These are phyloP conservation scores for Gracilaria caudata DNA, from an alignment of 23 red algal species.

Conservation along the genomic window DNA sequence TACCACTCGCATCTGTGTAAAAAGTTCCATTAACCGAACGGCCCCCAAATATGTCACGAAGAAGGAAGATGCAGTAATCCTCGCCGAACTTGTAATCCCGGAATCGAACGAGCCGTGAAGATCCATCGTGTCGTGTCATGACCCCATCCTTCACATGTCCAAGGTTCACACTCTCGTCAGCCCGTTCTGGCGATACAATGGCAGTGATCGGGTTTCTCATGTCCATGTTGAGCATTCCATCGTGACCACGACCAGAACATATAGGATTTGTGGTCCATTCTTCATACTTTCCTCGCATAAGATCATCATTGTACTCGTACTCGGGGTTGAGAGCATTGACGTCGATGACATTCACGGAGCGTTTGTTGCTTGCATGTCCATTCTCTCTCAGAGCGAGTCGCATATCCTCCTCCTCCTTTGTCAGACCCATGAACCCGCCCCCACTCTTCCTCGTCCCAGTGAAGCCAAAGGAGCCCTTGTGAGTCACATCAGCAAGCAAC, in stretches of 20 bases:
- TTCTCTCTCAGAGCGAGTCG: not conserved
- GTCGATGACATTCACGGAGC: constrained; percentile 55
- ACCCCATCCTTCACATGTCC: not conserved
- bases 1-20: constrained; percentile 40
- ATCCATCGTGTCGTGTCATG: constrained; percentile 16
- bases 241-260: not conserved
- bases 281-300: constrained; percentile 29
- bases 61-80: constrained; percentile 10
- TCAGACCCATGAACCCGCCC: constrained; percentile 14
- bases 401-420: constrained; percentile 14
- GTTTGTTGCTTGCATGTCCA: not conserved
- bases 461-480: constrained; percentile 69
- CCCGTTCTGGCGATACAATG: not conserved
- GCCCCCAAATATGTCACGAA: constrained; percentile 3
- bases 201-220: constrained; percentile 46
- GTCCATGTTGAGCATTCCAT: constrained; percentile 37
- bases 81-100: constrained; percentile 15
- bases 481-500: constrained; percentile 34
- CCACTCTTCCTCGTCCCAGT: not conserved
- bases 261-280: constrained; percentile 55
- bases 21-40: constrained; percentile 49
- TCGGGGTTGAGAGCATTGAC: constrained; percentile 18
- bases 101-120: not conserved
- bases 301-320: constrained; percentile 24
- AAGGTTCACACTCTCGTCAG: constrained; percentile 28